phyloP scores from a whole-genome alignment of 2,329 filamentous ascomycete genomes.

The Xylaria polymorpha region DNA sequence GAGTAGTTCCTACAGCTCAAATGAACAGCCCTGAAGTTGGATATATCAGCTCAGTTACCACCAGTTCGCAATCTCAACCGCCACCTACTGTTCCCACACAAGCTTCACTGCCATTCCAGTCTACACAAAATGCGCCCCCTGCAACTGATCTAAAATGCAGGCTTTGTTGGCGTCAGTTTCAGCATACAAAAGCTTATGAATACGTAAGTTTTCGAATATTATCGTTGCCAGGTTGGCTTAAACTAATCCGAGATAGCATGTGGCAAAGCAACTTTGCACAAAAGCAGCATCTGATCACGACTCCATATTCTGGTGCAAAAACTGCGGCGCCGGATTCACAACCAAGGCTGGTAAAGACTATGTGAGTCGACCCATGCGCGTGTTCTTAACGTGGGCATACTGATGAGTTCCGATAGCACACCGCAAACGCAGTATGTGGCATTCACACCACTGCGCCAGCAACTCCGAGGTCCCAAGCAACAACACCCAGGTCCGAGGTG shows the following conservation, averaged over 20 bases:
- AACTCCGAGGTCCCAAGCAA: slow-evolving; percentile 36
- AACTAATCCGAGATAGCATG: slow-evolving; percentile 50
- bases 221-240: background rate
- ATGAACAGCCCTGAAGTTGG: slow-evolving; percentile 26
- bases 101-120: slow-evolving; percentile 16
- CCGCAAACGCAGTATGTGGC: slow-evolving; percentile 60
- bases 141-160: slow-evolving; percentile 44
- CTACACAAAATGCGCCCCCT: slow-evolving; percentile 43
- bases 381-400: slow-evolving; percentile 12
- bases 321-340: slow-evolving; percentile 60
- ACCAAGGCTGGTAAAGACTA: slow-evolving; percentile 57
- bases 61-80: slow-evolving; percentile 2
- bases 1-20: slow-evolving; percentile 50
- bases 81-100: slow-evolving; percentile 3
- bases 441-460: slow-evolving; percentile 48
- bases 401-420: slow-evolving; percentile 51
- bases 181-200: slow-evolving; percentile 44
- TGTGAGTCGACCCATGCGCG: slow-evolving; percentile 44
- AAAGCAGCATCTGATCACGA: slow-evolving; percentile 43
- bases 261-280: slow-evolving; percentile 52
- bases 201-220: slow-evolving; percentile 45
- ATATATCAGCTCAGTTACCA: background rate
- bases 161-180: slow-evolving; percentile 49
- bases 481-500: slow-evolving; percentile 24
- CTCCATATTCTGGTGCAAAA: slow-evolving; percentile 56